Conservation (phyloP, 352 stramenopile genomes). For the Phytophthora megakarya region DNA sequence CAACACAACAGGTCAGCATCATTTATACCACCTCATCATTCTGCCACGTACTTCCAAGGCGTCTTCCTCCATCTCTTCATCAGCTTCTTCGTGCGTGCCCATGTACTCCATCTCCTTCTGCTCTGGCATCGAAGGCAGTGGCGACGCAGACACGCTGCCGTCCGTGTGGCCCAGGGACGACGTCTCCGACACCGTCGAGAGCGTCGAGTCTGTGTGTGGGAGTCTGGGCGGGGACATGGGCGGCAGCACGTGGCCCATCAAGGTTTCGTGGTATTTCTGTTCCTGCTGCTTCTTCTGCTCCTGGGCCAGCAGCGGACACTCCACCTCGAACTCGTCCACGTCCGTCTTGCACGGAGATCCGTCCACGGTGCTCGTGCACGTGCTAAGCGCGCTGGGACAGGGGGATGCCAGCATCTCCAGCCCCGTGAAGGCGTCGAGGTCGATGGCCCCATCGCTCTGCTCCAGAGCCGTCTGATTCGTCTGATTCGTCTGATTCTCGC, state of each 20-base stretch:
- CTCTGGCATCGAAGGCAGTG: slow-evolving; percentile 42
- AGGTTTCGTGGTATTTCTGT: slow-evolving; percentile 18
- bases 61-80: slow-evolving; percentile 44
- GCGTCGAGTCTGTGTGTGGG: slow-evolving; percentile 24
- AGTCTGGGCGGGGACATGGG: slow-evolving; percentile 38
- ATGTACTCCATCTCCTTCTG: slow-evolving; percentile 12
- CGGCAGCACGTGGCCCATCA: slow-evolving; percentile 31
- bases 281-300: slow-evolving; percentile 20
- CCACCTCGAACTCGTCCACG: slow-evolving; percentile 44
- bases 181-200: slow-evolving; percentile 24
- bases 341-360: slow-evolving; percentile 36
- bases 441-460: slow-evolving; percentile 35
- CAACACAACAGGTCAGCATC: neutral
- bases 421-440: slow-evolving; percentile 53
- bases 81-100: slow-evolving; percentile 21
- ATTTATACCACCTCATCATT: neutral
- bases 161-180: slow-evolving; percentile 30
- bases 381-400: slow-evolving; percentile 44
- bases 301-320: slow-evolving; percentile 25
- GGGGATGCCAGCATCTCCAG: slow-evolving; percentile 57
- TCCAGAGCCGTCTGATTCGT: slow-evolving; percentile 30
- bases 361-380: slow-evolving; percentile 36
- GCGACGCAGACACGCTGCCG: slow-evolving; percentile 31
- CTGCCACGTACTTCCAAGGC: slow-evolving; percentile 34
- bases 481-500: slow-evolving; percentile 25